Base-by-base conservation (phyloP, 129 eudicot genomes). In the Flaveria linearis region DNA sequence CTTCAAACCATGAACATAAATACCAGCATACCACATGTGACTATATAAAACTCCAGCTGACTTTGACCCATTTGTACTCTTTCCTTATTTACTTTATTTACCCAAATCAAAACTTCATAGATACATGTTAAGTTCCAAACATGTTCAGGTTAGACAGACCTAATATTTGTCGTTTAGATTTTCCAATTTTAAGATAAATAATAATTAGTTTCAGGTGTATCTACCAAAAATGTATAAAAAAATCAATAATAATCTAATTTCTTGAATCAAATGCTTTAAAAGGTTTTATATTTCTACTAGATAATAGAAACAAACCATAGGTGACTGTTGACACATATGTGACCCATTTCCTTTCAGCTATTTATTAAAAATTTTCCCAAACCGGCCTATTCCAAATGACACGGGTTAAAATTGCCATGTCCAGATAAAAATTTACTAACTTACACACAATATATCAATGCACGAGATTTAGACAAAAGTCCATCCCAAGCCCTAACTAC, bases 381-480 rank as follows among this genome's bases (percentile, higher is more conserved):
- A 60, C 39, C 1, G 33, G 39, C 67, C 67, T 13, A 60, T 2
- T 25, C 42, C 7, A 11, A 22, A 20, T 7, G 14, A 68, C 10
- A 47, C 18, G 9, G 5, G 12, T n/a, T 52, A 16, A 58, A 74
- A 57, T 17, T 36, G 43, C 45, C 20, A 56, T 12, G 4, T 36
- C 23, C 22, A 20, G 68, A 41, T 23, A 62, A 51, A 74, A 30
- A 25, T 6, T 25, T 20, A 47, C 15, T 26, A 25, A 85, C 98
- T 75, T 78, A 92, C 98, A 85, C 51, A 88, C 97, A 93, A 82
- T 88, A 93, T 49, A 93, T 90, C 86, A 93, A 74, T 80, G 86
- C 76, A 45, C 96, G 96, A 16, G 82, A 73, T 68, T 87, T 89
- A n/a, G 86, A 77, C 71, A 94, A 75, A 50, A 94, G 86, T 63